Evolutionary conservation across 2,329 filamentous ascomycete genomes (phyloP).

Genomic region (Fonsecaea multimorphosa): DNA sequence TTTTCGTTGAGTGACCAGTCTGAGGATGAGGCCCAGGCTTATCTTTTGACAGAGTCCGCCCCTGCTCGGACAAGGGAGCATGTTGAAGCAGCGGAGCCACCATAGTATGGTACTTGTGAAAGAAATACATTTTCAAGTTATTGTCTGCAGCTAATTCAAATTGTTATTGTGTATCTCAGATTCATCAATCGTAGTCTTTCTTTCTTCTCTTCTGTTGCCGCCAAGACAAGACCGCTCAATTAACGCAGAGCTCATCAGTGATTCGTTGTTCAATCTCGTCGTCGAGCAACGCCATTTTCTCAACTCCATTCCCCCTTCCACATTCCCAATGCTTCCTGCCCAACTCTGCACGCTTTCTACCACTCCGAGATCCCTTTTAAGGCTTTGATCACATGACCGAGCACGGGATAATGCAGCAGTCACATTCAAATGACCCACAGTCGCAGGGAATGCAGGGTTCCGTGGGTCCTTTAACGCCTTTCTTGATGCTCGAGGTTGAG

Average conservation of each 20-base stretch:
- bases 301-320: background rate
- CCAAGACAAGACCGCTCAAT: background rate
- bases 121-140: background rate
- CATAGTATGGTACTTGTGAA: constrained; percentile 22
- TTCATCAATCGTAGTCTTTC: constrained; percentile 1
- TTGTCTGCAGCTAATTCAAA: constrained; percentile 2
- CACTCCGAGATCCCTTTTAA: background rate
- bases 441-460: constrained; percentile 37
- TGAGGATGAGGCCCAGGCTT: constrained; percentile 30
- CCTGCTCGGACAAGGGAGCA: constrained; percentile 11
- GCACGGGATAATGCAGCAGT: constrained; percentile 36
- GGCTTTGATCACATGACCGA: constrained; percentile 23
- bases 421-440: constrained; percentile 31
- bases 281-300: background rate
- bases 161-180: background rate
- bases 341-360: background rate
- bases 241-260: background rate
- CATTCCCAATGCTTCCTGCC: background rate
- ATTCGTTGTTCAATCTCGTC: background rate
- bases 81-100: constrained; percentile 12
- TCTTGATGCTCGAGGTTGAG: constrained; percentile 34
- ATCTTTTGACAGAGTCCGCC: constrained; percentile 26
- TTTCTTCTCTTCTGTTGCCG: background rate
- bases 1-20: constrained; percentile 37
- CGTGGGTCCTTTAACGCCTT: constrained; percentile 34